Evolutionary conservation across 208 protist genomes (phyloP).

Genomic region (Vickermania spadyakhi): DNA sequence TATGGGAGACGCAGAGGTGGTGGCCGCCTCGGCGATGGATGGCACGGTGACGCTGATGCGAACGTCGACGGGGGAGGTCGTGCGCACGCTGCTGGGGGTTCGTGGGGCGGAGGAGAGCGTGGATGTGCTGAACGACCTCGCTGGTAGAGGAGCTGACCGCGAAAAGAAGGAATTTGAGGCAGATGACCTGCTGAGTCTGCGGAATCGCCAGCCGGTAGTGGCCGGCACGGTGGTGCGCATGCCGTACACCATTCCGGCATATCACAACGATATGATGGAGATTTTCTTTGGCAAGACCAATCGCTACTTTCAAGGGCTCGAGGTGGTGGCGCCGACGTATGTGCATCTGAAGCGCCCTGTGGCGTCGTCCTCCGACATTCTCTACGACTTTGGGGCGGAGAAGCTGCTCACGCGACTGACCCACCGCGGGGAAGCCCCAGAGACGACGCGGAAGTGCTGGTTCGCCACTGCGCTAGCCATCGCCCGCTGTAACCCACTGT

Average conservation of each 20-base stretch:
- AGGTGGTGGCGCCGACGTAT: constrained; percentile 69
- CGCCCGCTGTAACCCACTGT: constrained; percentile 3
- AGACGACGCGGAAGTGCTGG: constrained; percentile 22
- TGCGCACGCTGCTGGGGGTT: constrained; percentile 70
- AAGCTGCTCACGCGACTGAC: constrained; percentile 2
- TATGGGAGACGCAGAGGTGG: constrained; percentile 68
- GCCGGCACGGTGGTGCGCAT: constrained; percentile 35
- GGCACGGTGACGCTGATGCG: constrained; percentile 76
- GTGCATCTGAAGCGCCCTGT: constrained; percentile 57
- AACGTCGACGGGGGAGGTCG: constrained; percentile 46
- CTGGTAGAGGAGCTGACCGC: constrained; percentile 7
- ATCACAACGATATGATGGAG: constrained; percentile 65
- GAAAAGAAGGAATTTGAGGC: constrained; percentile 13
- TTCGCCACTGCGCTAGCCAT: constrained; percentile 59
- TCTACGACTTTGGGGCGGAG: constrained; percentile 39
- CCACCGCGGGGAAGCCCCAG: background rate
- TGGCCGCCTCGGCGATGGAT: constrained; percentile 60
- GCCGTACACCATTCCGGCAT: constrained; percentile 71
- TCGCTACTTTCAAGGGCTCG: constrained; percentile 69
- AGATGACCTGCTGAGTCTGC: constrained; percentile 18
- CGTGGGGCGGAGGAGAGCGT: constrained; percentile 11
- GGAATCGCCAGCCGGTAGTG: constrained; percentile 5
- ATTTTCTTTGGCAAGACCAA: constrained; percentile 70
- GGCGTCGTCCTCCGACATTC: constrained; percentile 34
- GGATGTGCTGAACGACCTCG: constrained; percentile 14